Base-by-base conservation (phyloP, 1,139 yeast genomes). In the Scheffersomyces stambukii region DNA sequence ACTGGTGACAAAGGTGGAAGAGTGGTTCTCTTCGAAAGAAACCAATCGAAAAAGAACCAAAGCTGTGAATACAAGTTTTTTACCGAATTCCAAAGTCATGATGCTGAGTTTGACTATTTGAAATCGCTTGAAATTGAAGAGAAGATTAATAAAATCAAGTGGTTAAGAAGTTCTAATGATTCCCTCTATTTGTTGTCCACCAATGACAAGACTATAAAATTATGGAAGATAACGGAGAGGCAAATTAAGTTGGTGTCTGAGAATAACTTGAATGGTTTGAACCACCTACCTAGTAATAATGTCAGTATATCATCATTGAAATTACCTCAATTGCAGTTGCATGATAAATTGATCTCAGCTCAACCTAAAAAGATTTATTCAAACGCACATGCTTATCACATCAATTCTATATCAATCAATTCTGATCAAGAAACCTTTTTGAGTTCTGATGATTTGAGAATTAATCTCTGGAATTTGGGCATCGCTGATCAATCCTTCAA, bases 1-100 rank as follows among this genome's bases (percentile, higher is more conserved):
- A 91, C 98, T 2, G 99, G 99, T 37, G 99, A 93, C 61, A 81
- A 91, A 51, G 99, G 99, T 29, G 99, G 99, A 15, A 75, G 99
- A 44, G 96, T 93, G 23, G 99, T 93, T 9, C 63, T 93, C 33
- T 93, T 93, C 59, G 97, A 91, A 58, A 75, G 97, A 46, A 88
- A 86, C 55, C 81, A 79, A 44, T 60, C 66, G 38, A 83, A 83
- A 52, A 78, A 79, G 54, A 81, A 81, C 38, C 57, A 50, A 31
- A 55, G 52, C 37, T 91, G 97, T 57, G 98, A 93, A 57, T 93
- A 93, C 62, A 78, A 86, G 50, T 93, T 93, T 60, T 82, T 85
- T 54, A 91, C 98, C 15, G 99, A 93, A 58, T 93, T 93, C 57
- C 99, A 93, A 64, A 78, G 91, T 52, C 99, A 93, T 60, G 99